Percentiles rank a stretch among this genome's conserved stretches.
These are phyloP conservation scores for Toxoplasma gondii DNA, from an alignment of 169 alveolate genomes.

Conservation along the genomic window DNA sequence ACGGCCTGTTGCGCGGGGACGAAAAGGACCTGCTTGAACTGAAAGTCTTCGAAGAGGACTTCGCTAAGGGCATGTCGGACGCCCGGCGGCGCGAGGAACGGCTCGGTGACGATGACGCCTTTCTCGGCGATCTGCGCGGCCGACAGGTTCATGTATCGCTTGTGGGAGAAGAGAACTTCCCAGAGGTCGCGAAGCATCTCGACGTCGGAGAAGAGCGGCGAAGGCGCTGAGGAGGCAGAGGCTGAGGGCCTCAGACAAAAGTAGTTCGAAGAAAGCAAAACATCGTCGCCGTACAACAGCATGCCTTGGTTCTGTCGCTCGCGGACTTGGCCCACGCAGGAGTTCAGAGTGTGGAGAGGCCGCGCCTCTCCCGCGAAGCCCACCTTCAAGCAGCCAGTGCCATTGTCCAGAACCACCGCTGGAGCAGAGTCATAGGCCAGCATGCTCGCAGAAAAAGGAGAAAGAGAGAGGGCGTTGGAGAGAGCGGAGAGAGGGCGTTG, in stretches of 20 bases:
- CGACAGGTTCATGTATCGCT: slow-evolving; percentile 37
- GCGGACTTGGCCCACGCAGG: slow-evolving; percentile 85
- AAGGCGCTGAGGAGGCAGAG: slow-evolving; percentile 51
- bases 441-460: not conserved
- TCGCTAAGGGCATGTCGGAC: slow-evolving; percentile 84
- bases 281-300: slow-evolving; percentile 81
- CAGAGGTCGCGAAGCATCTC: slow-evolving; percentile 82
- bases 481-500: not conserved
- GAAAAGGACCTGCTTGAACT: slow-evolving; percentile 74
- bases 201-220: slow-evolving; percentile 73
- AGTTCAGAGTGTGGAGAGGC: slow-evolving; percentile 81
- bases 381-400: slow-evolving; percentile 85
- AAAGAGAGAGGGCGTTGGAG: not conserved
- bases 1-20: slow-evolving; percentile 84
- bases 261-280: slow-evolving; percentile 84
- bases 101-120: slow-evolving; percentile 81
- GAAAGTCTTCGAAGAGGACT: slow-evolving; percentile 82
- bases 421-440: not conserved
- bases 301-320: slow-evolving; percentile 74
- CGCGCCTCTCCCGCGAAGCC: slow-evolving; percentile 80
- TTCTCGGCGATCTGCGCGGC: slow-evolving; percentile 48
- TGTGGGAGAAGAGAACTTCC: slow-evolving; percentile 80
- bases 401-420: slow-evolving; percentile 82
- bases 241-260: slow-evolving; percentile 82
- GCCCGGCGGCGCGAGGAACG: slow-evolving; percentile 84